Base-by-base conservation (phyloP, 1,139 yeast genomes). In the Suhomyces taliae region DNA sequence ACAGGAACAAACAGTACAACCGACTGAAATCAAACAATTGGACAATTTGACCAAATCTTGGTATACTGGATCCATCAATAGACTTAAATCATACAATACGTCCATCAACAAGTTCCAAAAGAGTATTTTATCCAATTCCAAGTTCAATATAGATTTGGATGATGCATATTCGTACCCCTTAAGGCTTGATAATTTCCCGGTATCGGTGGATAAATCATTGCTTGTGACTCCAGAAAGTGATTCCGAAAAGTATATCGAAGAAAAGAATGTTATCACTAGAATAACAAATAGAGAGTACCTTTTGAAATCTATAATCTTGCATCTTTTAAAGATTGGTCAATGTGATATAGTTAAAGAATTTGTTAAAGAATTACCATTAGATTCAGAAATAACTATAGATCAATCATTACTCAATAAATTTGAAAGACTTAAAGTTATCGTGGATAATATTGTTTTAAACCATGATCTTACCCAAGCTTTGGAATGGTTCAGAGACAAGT, bases 81-180 rank as follows among this genome's bases (percentile, higher is more conserved):
- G 57, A 14, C 60, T 75, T 31, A 75, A 75, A 53, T 46, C 62
- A 2, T 75, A 74, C 56, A 75, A 75, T 53, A 57, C 73, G 1
- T 67, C 67, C 29, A 66, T 67, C 39, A 69, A 70, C 54, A 63
- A 59, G 59, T 71, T 73, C 48, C 69, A 52, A 53, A 74, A 74
- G 60, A 69, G 67, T 46, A 54, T 72, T 8, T 55, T 71, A 12
- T 62, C 60, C 45, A 67, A 66, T 53, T 51, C 68, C 19, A 62
- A 60, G 45, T 72, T 63, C 52, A 55, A 51, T 34, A 57, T 72
- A 34, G 69, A 70, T 48, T 56, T 75, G 44, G 79, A 74, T 56
- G 78, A 72, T 35, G 78, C 79, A 4, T 75, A 75, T 52, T 64
- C 72, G 1, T 75, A 69, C 49, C 76, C 76, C 0, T 61, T 75